These are phyloP conservation scores for Picocystis sp. DNA, from an alignment of 163 green algal species.

Conservation along the genomic window DNA sequence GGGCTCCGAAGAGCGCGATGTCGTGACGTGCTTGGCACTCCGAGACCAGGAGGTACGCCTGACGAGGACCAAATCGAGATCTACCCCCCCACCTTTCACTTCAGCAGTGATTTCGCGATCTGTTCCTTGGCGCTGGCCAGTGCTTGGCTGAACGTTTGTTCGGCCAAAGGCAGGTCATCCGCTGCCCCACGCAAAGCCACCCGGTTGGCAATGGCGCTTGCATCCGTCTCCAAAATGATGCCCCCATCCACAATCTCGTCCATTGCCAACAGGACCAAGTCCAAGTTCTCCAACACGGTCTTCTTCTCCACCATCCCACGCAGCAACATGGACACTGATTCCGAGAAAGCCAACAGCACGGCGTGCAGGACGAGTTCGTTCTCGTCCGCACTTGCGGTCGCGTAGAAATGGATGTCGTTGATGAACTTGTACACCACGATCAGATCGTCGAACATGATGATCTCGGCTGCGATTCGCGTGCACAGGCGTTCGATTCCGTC, in stretches of 20 bases:
- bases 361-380: slow-evolving; percentile 86
- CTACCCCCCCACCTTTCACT: slow-evolving; percentile 20
- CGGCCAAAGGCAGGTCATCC: slow-evolving; percentile 35
- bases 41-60: too few species aligned
- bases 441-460: slow-evolving; percentile 89
- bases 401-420: slow-evolving; percentile 94
- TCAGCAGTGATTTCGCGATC: slow-evolving; percentile 59
- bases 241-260: slow-evolving; percentile 95
- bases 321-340: slow-evolving; percentile 77
- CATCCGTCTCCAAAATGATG: slow-evolving; percentile 88
- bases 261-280: slow-evolving; percentile 86
- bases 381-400: slow-evolving; percentile 75
- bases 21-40: too few species aligned
- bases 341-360: slow-evolving; percentile 77
- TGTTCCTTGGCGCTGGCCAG: slow-evolving; percentile 73
- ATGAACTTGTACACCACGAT: slow-evolving; percentile 93
- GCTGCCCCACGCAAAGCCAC: slow-evolving; percentile 65
- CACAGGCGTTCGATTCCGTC: background rate
- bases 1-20: too few species aligned
- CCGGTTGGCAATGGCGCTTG: slow-evolving; percentile 29
- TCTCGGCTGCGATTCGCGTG: slow-evolving; percentile 58
- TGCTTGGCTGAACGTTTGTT: slow-evolving; percentile 65
- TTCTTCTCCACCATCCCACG: slow-evolving; percentile 90
- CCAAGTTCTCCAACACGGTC: slow-evolving; percentile 94
- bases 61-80: too few species aligned